phyloP scores from a whole-genome alignment of 768 basidiomycete genomes.

The Pulveroboletus sp. region DNA sequence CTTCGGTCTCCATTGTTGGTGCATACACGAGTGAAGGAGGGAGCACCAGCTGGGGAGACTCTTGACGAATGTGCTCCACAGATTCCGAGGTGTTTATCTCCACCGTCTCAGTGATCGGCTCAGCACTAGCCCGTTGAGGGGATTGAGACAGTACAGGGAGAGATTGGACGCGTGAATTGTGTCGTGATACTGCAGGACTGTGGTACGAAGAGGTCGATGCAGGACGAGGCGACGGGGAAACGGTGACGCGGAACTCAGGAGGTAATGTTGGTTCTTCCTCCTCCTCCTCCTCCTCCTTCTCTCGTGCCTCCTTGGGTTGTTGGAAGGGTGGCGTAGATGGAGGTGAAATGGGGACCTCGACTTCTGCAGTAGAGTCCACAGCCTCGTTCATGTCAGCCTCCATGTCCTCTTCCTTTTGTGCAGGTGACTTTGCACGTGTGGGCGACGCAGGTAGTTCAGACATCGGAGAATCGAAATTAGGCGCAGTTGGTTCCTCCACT shows the following conservation, averaged over 20 bases:
- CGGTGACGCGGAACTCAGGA: background rate
- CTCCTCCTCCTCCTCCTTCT: constrained; percentile 9
- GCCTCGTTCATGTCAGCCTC: constrained; percentile 20
- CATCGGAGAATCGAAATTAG: constrained; percentile 30
- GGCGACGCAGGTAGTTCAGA: constrained; percentile 32
- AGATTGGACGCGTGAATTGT: constrained; percentile 14
- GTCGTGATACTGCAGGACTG: constrained; percentile 18
- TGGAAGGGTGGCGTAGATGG: constrained; percentile 16
- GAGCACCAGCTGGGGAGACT: constrained; percentile 21
- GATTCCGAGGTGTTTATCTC: constrained; percentile 12
- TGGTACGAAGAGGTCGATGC: constrained; percentile 9
- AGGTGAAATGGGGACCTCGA: constrained; percentile 11
- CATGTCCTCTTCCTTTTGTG: constrained; percentile 22
- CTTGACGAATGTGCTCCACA: constrained; percentile 21
- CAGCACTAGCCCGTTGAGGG: constrained; percentile 2
- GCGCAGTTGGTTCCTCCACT: constrained; percentile 7
- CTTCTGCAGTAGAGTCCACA: constrained; percentile 7
- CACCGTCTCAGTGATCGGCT: constrained; percentile 7
- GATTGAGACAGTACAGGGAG: constrained; percentile 7
- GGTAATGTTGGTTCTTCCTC: constrained; percentile 7
- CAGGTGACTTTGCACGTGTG: constrained; percentile 19
- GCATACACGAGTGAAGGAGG: constrained; percentile 20
- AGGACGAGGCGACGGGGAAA: constrained; percentile 8
- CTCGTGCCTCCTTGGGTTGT: constrained; percentile 5
- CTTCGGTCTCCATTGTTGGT: background rate